These are phyloP conservation scores for Chlorophyllum brunneum DNA, from an alignment of 768 basidiomycete species.

Conservation along the genomic window DNA sequence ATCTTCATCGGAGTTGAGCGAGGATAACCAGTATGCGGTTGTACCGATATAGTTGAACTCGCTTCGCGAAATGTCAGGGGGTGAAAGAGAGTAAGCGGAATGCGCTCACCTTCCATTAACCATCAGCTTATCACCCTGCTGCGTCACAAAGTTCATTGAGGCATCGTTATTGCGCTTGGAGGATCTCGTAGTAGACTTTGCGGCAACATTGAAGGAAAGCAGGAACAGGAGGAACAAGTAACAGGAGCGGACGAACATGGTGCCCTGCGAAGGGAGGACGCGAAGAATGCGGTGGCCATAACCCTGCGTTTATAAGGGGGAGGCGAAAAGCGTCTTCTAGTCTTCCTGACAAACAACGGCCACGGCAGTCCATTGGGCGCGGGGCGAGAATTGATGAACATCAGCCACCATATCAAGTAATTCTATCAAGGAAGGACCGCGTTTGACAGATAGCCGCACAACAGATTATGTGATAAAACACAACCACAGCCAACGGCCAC, in stretches of 20 bases:
- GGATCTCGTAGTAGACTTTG: constrained; percentile 24
- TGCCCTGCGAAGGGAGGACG: constrained; percentile 6
- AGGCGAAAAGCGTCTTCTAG: neutral
- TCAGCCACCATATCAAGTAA: too few species aligned
- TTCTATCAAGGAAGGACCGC: too few species aligned
- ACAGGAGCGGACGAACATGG: constrained; percentile 15
- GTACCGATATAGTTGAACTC: constrained; percentile 38
- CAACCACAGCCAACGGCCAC: too few species aligned
- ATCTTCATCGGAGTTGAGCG: constrained; percentile 50
- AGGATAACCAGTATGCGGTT: constrained; percentile 64
- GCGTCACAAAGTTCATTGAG: constrained; percentile 36
- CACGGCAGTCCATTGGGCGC: too few species aligned
- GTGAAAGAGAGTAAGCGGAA: neutral
- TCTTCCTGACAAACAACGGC: too few species aligned
- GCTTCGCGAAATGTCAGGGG: constrained; percentile 17
- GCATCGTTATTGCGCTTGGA: constrained; percentile 22
- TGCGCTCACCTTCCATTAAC: constrained; percentile 50
- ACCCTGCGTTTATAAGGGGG: constrained; percentile 1
- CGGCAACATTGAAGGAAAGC: constrained; percentile 18
- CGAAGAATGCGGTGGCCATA: neutral
- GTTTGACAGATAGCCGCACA: neutral
- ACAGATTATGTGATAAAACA: too few species aligned
- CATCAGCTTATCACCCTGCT: constrained; percentile 40
- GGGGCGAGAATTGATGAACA: too few species aligned
- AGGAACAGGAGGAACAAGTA: constrained; percentile 21